Conservation (phyloP, 1,284 basidiomycete species). For the Pseudozyma tsukubaensis region DNA sequence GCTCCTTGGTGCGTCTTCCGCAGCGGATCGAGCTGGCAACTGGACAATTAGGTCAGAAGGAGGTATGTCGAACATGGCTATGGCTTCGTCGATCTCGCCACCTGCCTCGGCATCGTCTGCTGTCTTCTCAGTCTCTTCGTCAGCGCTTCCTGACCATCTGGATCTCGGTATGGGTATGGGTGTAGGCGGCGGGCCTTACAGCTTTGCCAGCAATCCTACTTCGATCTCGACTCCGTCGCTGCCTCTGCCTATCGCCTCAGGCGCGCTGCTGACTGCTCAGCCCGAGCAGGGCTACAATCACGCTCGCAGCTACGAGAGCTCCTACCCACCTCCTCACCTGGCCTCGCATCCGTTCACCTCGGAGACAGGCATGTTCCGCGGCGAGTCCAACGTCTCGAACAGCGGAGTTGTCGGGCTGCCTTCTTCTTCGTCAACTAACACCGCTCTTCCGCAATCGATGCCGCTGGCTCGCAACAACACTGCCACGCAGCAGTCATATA, state of each 20-base stretch:
- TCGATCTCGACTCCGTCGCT: slow-evolving; percentile 13
- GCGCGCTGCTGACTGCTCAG: not conserved
- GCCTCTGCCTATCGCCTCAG: not conserved
- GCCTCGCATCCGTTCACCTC: not conserved
- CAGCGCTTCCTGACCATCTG: slow-evolving; percentile 14
- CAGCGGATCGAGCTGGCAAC: not conserved
- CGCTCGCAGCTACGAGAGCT: slow-evolving; percentile 3
- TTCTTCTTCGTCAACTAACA: not conserved
- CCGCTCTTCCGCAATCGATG: not conserved
- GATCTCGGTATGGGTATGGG: slow-evolving; percentile 1
- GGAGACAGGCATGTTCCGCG: not conserved
- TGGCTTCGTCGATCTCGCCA: slow-evolving; percentile 24
- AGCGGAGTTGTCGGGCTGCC: not conserved
- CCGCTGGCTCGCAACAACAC: slow-evolving; percentile 9
- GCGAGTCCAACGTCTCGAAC: not conserved
- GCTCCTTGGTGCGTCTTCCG: slow-evolving; percentile 1
- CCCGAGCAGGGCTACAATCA: slow-evolving; percentile 4
- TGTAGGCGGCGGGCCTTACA: slow-evolving; percentile 2
- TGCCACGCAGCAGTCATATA: slow-evolving; percentile 13
- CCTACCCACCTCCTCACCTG: slow-evolving; percentile 6
- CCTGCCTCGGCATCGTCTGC: slow-evolving; percentile 10
- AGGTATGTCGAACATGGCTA: slow-evolving; percentile 15
- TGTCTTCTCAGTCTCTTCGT: slow-evolving; percentile 16
- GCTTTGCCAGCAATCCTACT: not conserved
- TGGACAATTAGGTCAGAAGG: slow-evolving; percentile 29